These are phyloP conservation scores for Naganishia onofrii DNA, from an alignment of 768 basidiomycete genomes.

Conservation along the genomic window DNA sequence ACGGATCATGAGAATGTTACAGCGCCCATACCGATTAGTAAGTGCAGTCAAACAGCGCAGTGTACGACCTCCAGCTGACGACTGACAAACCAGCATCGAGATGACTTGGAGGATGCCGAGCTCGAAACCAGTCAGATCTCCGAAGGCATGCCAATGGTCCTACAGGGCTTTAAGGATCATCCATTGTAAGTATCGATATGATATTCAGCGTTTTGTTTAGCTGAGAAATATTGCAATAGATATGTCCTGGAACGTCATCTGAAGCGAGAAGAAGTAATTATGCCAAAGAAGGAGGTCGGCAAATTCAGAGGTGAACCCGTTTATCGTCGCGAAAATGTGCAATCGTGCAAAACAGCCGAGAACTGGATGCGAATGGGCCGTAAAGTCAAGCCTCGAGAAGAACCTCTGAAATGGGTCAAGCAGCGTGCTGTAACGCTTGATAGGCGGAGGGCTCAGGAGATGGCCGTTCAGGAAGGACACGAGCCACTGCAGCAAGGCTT, in stretches of 20 bases:
- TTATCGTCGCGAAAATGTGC: slow-evolving; percentile 76
- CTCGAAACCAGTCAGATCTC: slow-evolving; percentile 69
- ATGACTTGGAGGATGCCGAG: slow-evolving; percentile 89
- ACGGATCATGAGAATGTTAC: slow-evolving; percentile 62
- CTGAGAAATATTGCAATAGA: slow-evolving; percentile 52
- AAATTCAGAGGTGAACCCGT: slow-evolving; percentile 91
- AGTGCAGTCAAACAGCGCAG: slow-evolving; percentile 38
- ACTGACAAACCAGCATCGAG: slow-evolving; percentile 65
- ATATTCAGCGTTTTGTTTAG: no score
- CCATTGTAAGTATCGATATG: slow-evolving; percentile 65
- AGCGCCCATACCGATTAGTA: slow-evolving; percentile 79
- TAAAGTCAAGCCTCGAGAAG: slow-evolving; percentile 66
- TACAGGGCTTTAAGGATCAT: slow-evolving; percentile 93
- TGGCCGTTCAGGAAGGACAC: slow-evolving; percentile 57
- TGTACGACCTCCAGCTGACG: neutral
- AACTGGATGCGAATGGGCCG: slow-evolving; percentile 92
- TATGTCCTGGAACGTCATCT: slow-evolving; percentile 84
- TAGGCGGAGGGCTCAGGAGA: slow-evolving; percentile 69
- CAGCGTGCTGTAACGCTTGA: slow-evolving; percentile 76
- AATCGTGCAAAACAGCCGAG: slow-evolving; percentile 84
- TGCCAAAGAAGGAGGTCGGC: slow-evolving; percentile 72
- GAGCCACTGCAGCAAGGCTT: slow-evolving; percentile 78
- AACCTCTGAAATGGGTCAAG: slow-evolving; percentile 88
- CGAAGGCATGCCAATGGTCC: slow-evolving; percentile 88
- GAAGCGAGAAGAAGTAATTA: slow-evolving; percentile 78